Evolutionary conservation across 2,329 filamentous ascomycete species (phyloP).

Genomic region (Trichophyton equinum): DNA sequence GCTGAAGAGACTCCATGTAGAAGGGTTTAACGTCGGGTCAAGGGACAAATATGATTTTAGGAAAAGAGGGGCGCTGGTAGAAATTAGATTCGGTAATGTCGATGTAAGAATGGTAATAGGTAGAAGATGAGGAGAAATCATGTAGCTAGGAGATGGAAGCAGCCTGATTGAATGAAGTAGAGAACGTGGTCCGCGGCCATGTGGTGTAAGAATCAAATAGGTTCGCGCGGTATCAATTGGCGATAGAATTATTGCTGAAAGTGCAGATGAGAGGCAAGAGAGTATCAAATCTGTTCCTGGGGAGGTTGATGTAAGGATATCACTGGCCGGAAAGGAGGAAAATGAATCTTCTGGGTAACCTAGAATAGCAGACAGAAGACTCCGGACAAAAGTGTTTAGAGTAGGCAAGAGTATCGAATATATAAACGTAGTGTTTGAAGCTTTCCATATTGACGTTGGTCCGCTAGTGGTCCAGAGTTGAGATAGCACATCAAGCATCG

Average conservation of each 20-base stretch:
- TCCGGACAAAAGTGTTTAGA: constrained; percentile 82
- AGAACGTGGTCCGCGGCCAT: constrained; percentile 59
- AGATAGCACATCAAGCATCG: constrained; percentile 71
- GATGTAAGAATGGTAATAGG: constrained; percentile 80
- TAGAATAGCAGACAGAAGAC: constrained; percentile 76
- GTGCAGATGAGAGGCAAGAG: constrained; percentile 49
- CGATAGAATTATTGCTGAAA: constrained; percentile 67
- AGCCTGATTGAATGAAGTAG: constrained; percentile 65
- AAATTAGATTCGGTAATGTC: constrained; percentile 69
- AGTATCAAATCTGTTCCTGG: constrained; percentile 72
- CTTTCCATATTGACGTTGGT: constrained; percentile 86
- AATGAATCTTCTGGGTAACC: constrained; percentile 70
- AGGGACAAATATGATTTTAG: constrained; percentile 75
- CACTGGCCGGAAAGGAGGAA: constrained; percentile 42
- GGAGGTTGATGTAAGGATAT: constrained; percentile 69
- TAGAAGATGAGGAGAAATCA: constrained; percentile 58
- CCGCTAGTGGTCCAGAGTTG: constrained; percentile 85
- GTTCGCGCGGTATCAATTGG: constrained; percentile 87
- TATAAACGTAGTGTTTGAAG: constrained; percentile 81
- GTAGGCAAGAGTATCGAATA: constrained; percentile 78
- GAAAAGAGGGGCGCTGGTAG: constrained; percentile 69
- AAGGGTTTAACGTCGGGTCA: constrained; percentile 68
- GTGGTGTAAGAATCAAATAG: constrained; percentile 69
- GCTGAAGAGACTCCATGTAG: constrained; percentile 66
- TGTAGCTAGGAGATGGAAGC: constrained; percentile 57